phyloP scores from a whole-genome alignment of 805 yeast genomes.

The Hagleromyces aurorensis region DNA sequence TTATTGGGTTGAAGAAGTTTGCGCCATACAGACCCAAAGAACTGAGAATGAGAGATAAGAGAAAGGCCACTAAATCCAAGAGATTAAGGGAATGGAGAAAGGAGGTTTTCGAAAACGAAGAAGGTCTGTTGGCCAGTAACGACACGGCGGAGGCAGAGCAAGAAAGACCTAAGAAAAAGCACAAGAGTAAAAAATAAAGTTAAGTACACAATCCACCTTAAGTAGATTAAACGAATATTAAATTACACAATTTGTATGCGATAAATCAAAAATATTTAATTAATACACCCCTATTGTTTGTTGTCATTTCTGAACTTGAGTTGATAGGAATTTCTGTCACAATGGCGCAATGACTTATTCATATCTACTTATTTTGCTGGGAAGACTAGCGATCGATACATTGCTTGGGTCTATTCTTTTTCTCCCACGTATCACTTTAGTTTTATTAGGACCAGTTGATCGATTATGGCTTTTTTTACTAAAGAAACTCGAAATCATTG shows the following conservation, averaged over 20 bases:
- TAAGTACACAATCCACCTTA: no score
- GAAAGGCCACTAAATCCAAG: conserved; percentile 76
- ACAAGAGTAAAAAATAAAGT: no score
- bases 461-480: no score
- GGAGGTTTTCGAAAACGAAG: conserved; percentile 60
- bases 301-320: no score
- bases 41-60: conserved; percentile 62
- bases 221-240: no score
- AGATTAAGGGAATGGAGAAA: conserved; percentile 86
- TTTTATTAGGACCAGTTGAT: conserved; percentile 1
- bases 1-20: conserved; percentile 80
- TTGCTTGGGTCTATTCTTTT: conserved; percentile 11
- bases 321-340: no score
- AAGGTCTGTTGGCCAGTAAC: no score
- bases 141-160: conserved; percentile 4
- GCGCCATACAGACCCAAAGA: conserved; percentile 87
- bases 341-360: conserved; percentile 6
- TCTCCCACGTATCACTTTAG: no score
- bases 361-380: conserved; percentile 12
- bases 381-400: conserved; percentile 11
- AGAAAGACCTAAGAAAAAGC: conserved; percentile 4
- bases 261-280: no score
- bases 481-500: conserved; percentile 27
- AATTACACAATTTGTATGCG: no score
- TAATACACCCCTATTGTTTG: no score